Evolutionary conservation across 306 rosid species (phyloP), one percentile per base, ranked within the genome.

Genomic region (Quillaja saponaria): DNA sequence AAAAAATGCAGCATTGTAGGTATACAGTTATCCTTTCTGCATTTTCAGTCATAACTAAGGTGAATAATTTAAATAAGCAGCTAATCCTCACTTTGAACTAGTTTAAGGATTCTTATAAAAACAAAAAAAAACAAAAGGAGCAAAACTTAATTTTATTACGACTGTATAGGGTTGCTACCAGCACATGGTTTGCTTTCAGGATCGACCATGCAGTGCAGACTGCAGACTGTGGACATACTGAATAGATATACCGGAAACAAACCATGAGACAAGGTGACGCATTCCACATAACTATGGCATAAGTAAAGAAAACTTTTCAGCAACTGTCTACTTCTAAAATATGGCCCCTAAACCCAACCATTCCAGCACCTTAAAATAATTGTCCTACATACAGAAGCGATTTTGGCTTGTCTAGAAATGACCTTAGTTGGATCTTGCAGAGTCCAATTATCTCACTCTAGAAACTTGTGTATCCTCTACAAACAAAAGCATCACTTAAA

Each of bases 151-250:
- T n/a, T n/a, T n/a, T n/a, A n/a, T n/a, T n/a, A n/a, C n/a, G 20
- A 31, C n/a, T 11, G 7, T 28, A 13, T 7, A 28, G 0, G 11
- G 3, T 13, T 6, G 1, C 25, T 3, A 4, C 12, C 49, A n/a
- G 16, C 7, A 59, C 16, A 42, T 66, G 34, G 6, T 25, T 35
- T 52, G 38, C 19, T n/a, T 12, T 6, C 9, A 16, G 41, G 47
- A 49, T 55, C 35, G 14, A 39, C 16, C 17, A 8, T 37, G 59
- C 48, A 61, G 48, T 18, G 60, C 55, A 61, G 65, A 59, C 54
- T 35, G 41, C 38, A 34, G 52, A 67, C 66, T 60, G n/a, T 18
- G 44, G 34, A 6, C 13, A 28, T 6, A 51, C n/a, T 28, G 28
- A 42, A 25, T 3, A 48, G 55, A 63, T 25, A 31, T 42, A 13